Evolutionary conservation across 176 grass and related monocot species (phyloP).

Genomic region (Triticum monococcum): DNA sequence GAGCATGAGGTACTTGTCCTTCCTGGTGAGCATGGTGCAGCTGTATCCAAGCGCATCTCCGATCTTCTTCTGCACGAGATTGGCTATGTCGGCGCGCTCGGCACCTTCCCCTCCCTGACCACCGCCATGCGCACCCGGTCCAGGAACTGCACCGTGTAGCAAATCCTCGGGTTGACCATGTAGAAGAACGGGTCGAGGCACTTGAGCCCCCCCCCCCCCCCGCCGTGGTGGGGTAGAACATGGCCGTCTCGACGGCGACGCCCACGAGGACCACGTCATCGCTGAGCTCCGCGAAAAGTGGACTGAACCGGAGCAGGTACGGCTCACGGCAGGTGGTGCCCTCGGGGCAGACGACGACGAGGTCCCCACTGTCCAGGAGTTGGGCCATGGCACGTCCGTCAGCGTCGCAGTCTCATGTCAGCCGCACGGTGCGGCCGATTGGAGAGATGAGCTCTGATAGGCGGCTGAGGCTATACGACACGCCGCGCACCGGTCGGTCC

Average conservation of each 20-base stretch:
- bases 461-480: slow-evolving; percentile 62
- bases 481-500: slow-evolving; percentile 46
- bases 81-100: slow-evolving; percentile 48
- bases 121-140: slow-evolving; percentile 34
- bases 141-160: slow-evolving; percentile 62
- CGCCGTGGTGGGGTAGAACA: slow-evolving; percentile 78
- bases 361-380: slow-evolving; percentile 37
- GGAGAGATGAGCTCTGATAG: slow-evolving; percentile 60
- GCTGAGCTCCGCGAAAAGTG: slow-evolving; percentile 63
- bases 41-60: slow-evolving; percentile 55
- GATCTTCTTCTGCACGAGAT: slow-evolving; percentile 60
- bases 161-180: slow-evolving; percentile 49
- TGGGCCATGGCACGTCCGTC: slow-evolving; percentile 38
- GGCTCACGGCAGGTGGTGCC: slow-evolving; percentile 86
- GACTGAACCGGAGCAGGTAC: slow-evolving; percentile 69
- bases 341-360: slow-evolving; percentile 66
- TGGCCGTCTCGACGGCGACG: slow-evolving; percentile 45
- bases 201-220: slow-evolving; percentile 48
- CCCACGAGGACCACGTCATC: slow-evolving; percentile 61
- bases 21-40: slow-evolving; percentile 74
- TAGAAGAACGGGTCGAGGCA: slow-evolving; percentile 71
- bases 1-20: slow-evolving; percentile 81
- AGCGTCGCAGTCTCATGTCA: slow-evolving; percentile 32
- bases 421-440: slow-evolving; percentile 49
- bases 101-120: background rate